Base-by-base conservation (phyloP, 2,329 filamentous ascomycete genomes). In the Leptographium wingfieldii region DNA sequence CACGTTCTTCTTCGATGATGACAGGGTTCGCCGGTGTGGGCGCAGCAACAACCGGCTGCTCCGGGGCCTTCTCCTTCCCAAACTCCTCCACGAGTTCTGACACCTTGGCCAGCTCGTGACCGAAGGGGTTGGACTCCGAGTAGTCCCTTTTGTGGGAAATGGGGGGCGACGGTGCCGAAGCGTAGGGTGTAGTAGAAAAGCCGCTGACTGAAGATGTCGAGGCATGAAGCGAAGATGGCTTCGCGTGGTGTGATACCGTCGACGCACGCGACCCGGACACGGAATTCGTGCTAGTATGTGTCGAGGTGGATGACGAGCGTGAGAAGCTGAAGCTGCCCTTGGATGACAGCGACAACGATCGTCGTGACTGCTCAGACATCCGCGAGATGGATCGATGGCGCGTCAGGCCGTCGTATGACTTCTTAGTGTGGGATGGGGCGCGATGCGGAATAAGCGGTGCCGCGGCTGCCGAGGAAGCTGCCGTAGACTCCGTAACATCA, bases 31-130 rank as follows among this genome's bases (percentile, higher is more conserved):
- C 22, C 38, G 55, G 52, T 27, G 53, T 7, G 9, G 27, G 5
- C 12, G 35, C 22, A 14, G 22, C 10, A 29, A 12, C 16, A 5
- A 35, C 25, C 11, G 22, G n/a, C 5, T 22, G n/a, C 55, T 56
- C 43, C 2, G 43, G 53, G 4, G 46, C 69, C 22, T 65, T 74
- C 46, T 83, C 79, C 63, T 80, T 79, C 35, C 84, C 84, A 66
- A 90, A 92, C 72, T 96, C 92, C 73, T 97, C 94, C 0, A 87
- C 92, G 19, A 96, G 81, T 73, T 97, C 94, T 58, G 91, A 90
- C 29, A 97, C 89, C 73, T 97, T 88, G 60, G 90, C 90, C 58
- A 97, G 77, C 73, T 99, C 94, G 57, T 87, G 85, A 58, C 90
- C 90, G 68, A 97, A 97, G 0, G 92, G 92, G 70, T 94, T 83